Base-by-base conservation (phyloP, 1,284 basidiomycete genomes). In the Microbotryum intermedium region DNA sequence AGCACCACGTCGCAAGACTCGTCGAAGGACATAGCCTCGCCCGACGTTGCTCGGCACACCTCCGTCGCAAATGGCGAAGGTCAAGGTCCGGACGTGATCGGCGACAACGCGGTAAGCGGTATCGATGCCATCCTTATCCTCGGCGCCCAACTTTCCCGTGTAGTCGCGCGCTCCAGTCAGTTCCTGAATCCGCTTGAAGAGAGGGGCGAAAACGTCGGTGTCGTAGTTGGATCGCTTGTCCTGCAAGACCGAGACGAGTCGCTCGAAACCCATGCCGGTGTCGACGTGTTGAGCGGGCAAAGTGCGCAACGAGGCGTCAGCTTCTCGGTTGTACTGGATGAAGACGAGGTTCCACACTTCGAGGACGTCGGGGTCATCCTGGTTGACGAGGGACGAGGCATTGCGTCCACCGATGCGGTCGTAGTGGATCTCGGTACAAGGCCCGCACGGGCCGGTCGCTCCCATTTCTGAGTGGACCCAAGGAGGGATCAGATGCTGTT, bases 231-330 rank as follows among this genome's bases (percentile, higher is more conserved):
- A 97, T 34, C 83, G 80, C 71, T 85, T 88, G 77, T 91, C 83
- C 76, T 98, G 94, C 20, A 97, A 79, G 51, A 89, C 85, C 11
- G 93, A 97, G 43, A 98, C 94, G 34, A 98, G 81, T 62, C 94
- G 90, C 77, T 98, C 94, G 75, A 95, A 98, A 59, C 94, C 94
- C 91, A 98, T 92, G 59, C 94, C 94, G 16, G 94, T 98, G 75
- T 98, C 94, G 67, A 98, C 88, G 72, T 98, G 94, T 76, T 93
- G 91, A 51, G 87, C 84, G 26, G 95, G 94, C 21, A 98, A 82
- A 1, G 83, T 67, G 60, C 83, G 84, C 20, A 98, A 81, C 20
- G 84, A 83, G 55, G 88, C 88, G 64, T 92, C 87, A 46, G 85
- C 82, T 76, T 97, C 94, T 46, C 94, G 87, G 76, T 98, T 98